Percentiles rank a stretch among this genome's conserved stretches.
Evolutionary conservation across 805 yeast species (phyloP).

Genomic region (Ogataea nitratoaversa): DNA sequence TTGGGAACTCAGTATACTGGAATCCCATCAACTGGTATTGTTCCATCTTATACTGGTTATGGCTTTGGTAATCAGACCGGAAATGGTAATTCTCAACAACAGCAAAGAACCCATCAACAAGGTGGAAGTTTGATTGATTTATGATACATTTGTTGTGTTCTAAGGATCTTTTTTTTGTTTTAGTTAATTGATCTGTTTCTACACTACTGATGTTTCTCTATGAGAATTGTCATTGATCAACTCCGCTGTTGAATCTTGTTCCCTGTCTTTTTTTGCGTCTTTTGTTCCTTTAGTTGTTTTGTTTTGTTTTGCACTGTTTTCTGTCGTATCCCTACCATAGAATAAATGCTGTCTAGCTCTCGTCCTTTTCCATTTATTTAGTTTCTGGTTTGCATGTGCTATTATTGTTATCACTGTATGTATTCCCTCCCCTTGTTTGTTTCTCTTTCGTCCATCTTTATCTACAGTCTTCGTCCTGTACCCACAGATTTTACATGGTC

Average conservation of each 20-base stretch:
- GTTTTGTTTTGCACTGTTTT: neutral
- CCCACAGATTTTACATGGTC: neutral
- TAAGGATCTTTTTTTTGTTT: no score
- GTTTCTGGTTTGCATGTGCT: no score
- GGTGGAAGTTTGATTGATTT: constrained; percentile 32
- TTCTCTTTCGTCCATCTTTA: neutral
- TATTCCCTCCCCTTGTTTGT: neutral
- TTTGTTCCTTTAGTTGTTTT: no score
- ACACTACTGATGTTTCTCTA: neutral
- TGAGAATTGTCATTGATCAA: no score
- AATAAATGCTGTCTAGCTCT: no score
- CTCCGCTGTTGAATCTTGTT: no score
- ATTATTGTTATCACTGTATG: no score
- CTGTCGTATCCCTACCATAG: no score
- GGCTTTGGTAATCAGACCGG: constrained; percentile 80
- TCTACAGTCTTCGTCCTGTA: neutral
- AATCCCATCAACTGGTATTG: constrained; percentile 56
- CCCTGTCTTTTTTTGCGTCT: no score
- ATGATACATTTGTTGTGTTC: no score
- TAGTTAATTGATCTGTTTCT: no score
- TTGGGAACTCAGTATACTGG: constrained; percentile 70
- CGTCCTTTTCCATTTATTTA: no score
- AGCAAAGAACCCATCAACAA: constrained; percentile 22
- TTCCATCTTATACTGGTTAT: constrained; percentile 86
- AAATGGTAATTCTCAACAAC: constrained; percentile 6